Evolutionary conservation across 257 asterid species (phyloP).

Genomic region (Ligustrum vulgare): DNA sequence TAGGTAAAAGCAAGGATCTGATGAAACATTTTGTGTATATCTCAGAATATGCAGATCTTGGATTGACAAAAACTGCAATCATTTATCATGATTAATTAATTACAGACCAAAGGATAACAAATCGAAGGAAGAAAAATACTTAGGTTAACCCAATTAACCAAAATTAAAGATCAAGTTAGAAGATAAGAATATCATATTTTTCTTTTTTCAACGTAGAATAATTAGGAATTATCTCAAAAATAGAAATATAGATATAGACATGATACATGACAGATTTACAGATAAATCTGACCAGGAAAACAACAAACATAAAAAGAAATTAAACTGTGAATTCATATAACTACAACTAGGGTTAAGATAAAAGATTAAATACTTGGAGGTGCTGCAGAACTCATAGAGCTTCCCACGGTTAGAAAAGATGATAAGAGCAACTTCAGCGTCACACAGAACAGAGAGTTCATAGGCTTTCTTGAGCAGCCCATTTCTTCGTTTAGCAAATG

Average conservation of each 20-base stretch:
- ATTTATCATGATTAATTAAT: slow-evolving; percentile 18
- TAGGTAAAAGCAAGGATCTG: slow-evolving; percentile 32
- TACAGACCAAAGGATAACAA: background rate
- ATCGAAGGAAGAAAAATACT: background rate
- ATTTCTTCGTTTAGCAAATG: slow-evolving; percentile 86
- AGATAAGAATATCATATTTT: background rate
- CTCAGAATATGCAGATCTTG: slow-evolving; percentile 16
- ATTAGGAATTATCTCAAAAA: background rate
- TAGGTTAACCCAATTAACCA: too few relatives aligned
- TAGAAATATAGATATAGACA: background rate
- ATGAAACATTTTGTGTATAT: slow-evolving; percentile 25
- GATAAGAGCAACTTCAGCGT: slow-evolving; percentile 82
- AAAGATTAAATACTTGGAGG: slow-evolving; percentile 50
- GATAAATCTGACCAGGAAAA: background rate
- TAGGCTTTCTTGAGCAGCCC: slow-evolving; percentile 81
- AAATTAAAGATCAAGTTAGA: background rate
- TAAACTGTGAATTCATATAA: background rate
- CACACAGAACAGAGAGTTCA: slow-evolving; percentile 80
- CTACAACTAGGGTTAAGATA: background rate
- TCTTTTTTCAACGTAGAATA: background rate
- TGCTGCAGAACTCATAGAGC: slow-evolving; percentile 88
- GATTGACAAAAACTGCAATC: slow-evolving; percentile 5
- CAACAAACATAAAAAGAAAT: background rate
- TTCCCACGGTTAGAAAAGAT: slow-evolving; percentile 89
- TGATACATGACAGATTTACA: background rate